Conservation (phyloP, 371 early-diverging fungal species). For the Saksenaea vasiformis region DNA sequence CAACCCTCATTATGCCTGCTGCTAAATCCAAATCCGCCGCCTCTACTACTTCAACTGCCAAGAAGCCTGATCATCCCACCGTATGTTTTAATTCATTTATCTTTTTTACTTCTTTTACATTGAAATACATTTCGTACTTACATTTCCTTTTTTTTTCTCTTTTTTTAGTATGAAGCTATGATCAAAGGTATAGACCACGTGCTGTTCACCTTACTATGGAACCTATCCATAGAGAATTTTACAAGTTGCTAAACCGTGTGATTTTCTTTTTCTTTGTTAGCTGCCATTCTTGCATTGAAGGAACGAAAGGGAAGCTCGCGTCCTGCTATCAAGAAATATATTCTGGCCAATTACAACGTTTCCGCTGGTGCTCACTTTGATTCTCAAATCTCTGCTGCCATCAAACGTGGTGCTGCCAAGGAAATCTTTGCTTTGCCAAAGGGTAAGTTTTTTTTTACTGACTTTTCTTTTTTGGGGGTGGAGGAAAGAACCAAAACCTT, state of each 20-base stretch:
- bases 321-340: conserved; percentile 84
- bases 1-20: conserved; percentile 18
- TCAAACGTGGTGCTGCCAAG: conserved; percentile 75
- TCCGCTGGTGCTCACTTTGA: conserved; percentile 56
- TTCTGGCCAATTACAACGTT: conserved; percentile 73
- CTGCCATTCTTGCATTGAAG: conserved; percentile 68
- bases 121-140: conserved; percentile 1
- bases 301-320: conserved; percentile 81
- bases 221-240: too few species aligned
- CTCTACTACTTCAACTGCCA: conserved; percentile 30
- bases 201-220: background rate
- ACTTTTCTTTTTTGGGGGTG: background rate
- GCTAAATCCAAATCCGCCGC: conserved; percentile 24
- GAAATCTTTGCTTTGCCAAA: conserved; percentile 72
- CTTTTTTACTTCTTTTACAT: background rate
- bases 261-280: conserved; percentile 20
- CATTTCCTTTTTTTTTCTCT: conserved; percentile 5
- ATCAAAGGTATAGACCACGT: conserved; percentile 34
- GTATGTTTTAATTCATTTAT: conserved; percentile 29
- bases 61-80: conserved; percentile 54
- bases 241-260: too few species aligned
- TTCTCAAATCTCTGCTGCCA: conserved; percentile 67
- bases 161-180: conserved; percentile 50
- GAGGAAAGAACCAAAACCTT: too few species aligned
- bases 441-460: conserved; percentile 41